Evolutionary conservation across 192 early-diverging fungal species (phyloP), one percentile per base, ranked within the genome.

Genomic region (Piromyces sp.): DNA sequence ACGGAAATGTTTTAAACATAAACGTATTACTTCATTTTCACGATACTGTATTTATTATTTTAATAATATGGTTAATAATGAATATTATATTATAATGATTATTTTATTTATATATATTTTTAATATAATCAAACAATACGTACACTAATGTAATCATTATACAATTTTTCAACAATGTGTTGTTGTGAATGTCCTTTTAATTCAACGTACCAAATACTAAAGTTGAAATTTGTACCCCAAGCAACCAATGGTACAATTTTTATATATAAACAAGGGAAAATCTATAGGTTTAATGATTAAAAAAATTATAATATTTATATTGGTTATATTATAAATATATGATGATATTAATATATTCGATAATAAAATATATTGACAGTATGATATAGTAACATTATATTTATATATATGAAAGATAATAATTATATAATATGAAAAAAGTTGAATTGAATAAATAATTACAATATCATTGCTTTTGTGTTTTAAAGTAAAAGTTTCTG

Each of bases 121-220:
- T 36, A 36, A 7, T 36, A 36, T 30, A 16, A 84, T 36, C 5
- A 30, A 13, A 28, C 29, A 37, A 80, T 30, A 84, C 86, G 84
- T 89, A 94, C 94, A 82, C 89, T 88, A 26, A 91, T 86, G 81
- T 91, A 94, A 36, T 94, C 89, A 81, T 85, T 84, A 78, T 90
- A 87, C 0, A 87, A 88, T 78, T 88, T 89, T 68, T 94, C 89
- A 11, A 97, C 92, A 26, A 95, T 83, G 30, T 89, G 88, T 30
- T 87, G 84, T 51, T 96, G 90, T 37, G 88, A 86, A 15, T 94
- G 89, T 0, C 97, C 97, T 42, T 89, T 90, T 17, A 98, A 84
- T 87, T 97, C 95, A 13, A 98, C 89, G 85, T 93, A 94, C 97
- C 97, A 99, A 29, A 99, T 93, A 81, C 92, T 94, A 86, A 96